phyloP scores from a whole-genome alignment of 2,329 filamentous ascomycete species.

The Xylaria multiplex region DNA sequence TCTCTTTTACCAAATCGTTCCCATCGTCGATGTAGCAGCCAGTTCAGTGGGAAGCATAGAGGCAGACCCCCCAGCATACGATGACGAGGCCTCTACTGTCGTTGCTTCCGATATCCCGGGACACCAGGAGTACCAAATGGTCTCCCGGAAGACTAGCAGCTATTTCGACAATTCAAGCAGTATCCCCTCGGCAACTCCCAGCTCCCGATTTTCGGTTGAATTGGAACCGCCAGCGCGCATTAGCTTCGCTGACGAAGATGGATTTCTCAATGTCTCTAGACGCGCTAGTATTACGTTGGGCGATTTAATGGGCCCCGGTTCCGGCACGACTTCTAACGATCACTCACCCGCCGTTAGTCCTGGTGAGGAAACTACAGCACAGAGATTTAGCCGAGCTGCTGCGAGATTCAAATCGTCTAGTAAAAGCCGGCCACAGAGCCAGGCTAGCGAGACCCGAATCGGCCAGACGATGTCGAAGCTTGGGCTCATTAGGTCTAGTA shows the following conservation, averaged over 20 bases:
- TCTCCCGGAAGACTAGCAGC: constrained; percentile 54
- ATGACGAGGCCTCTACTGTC: constrained; percentile 59
- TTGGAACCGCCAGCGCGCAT: constrained; percentile 60
- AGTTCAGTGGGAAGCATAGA: constrained; percentile 60
- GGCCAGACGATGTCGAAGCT: constrained; percentile 68
- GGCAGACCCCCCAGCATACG: constrained; percentile 68
- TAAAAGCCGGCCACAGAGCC: constrained; percentile 67
- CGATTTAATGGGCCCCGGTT: constrained; percentile 56
- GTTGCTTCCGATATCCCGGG: constrained; percentile 48
- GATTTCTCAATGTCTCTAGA: constrained; percentile 51
- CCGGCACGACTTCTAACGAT: constrained; percentile 51
- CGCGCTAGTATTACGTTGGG: constrained; percentile 62
- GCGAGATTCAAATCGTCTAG: constrained; percentile 61
- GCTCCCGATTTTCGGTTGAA: constrained; percentile 66
- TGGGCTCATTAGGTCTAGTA: constrained; percentile 62
- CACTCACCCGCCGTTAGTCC: constrained; percentile 57
- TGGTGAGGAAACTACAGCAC: constrained; percentile 63
- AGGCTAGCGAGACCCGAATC: constrained; percentile 67
- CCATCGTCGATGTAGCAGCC: constrained; percentile 75
- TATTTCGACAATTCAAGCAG: constrained; percentile 58
- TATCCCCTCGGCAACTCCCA: constrained; percentile 54
- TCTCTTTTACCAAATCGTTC: constrained; percentile 93
- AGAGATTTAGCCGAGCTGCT: constrained; percentile 67
- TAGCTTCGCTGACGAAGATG: constrained; percentile 58
- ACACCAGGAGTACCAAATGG: constrained; percentile 44